Conservation (phyloP, 1,139 yeast genomes). For the Pichia sp. region DNA sequence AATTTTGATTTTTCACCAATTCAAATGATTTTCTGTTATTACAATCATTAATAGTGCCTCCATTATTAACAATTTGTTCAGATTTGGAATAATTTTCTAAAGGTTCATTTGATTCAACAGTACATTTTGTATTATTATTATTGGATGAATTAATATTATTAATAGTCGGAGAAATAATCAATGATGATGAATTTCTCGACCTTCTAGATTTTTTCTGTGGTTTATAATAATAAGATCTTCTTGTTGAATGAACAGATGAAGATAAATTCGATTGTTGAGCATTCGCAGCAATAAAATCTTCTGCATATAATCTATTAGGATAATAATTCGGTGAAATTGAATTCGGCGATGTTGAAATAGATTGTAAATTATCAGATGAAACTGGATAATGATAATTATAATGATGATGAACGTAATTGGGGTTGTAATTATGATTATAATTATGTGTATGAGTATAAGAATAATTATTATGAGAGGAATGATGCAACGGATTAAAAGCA, state of each 20-base stretch:
- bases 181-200: slow-evolving; percentile 17
- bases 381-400: slow-evolving; percentile 9
- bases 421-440: slow-evolving; percentile 1
- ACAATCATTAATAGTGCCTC: background rate
- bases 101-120: background rate
- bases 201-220: slow-evolving; percentile 16
- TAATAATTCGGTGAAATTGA: slow-evolving; percentile 13
- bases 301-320: slow-evolving; percentile 19
- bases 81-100: too few species aligned
- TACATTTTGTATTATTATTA: background rate
- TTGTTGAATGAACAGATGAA: slow-evolving; percentile 17
- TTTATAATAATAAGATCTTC: slow-evolving; percentile 25
- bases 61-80: background rate
- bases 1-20: background rate
- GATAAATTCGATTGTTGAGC: slow-evolving; percentile 7
- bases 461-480: background rate
- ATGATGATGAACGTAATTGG: slow-evolving; percentile 4
- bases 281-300: slow-evolving; percentile 14
- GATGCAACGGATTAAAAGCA: slow-evolving; percentile 10
- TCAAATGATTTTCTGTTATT: background rate
- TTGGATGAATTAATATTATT: background rate
- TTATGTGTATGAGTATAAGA: background rate
- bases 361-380: slow-evolving; percentile 6
- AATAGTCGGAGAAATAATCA: slow-evolving; percentile 1
- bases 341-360: slow-evolving; percentile 12